Percentiles rank a stretch among this genome's conserved stretches.
Evolutionary conservation across 2,329 filamentous ascomycete genomes (phyloP).

Genomic region (Chrysoporthe austroafricana): DNA sequence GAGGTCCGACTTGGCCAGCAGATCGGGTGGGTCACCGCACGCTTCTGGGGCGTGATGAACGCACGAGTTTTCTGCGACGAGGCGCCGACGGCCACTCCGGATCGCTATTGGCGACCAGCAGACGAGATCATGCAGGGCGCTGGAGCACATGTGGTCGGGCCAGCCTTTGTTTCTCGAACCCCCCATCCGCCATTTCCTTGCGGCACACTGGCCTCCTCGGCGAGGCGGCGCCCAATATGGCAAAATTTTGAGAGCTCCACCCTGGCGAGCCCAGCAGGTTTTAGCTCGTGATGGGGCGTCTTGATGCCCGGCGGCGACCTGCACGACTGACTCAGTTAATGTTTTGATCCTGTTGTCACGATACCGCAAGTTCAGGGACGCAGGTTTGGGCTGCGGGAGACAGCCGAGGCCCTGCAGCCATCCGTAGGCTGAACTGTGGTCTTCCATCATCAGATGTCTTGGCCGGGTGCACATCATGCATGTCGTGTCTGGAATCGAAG

Average conservation of each 20-base stretch:
- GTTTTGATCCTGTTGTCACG: background rate
- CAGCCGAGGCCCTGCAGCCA: no score
- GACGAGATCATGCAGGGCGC: background rate
- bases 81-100: background rate
- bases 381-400: no score
- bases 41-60: background rate
- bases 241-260: background rate
- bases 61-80: background rate
- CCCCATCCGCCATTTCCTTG: background rate
- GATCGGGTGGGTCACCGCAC: background rate
- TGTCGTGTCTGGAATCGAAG: no score
- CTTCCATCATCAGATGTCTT: no score
- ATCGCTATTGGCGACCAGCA: background rate
- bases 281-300: background rate
- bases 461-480: no score
- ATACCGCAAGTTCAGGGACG: no score
- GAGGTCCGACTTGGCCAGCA: conserved; percentile 3
- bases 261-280: background rate
- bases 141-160: background rate
- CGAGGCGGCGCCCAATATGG: background rate
- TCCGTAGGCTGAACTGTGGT: no score
- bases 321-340: background rate
- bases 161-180: background rate
- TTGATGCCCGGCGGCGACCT: background rate
- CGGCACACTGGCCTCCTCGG: background rate